Percentiles rank a stretch among this genome's conserved stretches.
Evolutionary conservation across 2,329 filamentous ascomycete genomes (phyloP).

Genomic region (Byssoonygena ceratinophila): DNA sequence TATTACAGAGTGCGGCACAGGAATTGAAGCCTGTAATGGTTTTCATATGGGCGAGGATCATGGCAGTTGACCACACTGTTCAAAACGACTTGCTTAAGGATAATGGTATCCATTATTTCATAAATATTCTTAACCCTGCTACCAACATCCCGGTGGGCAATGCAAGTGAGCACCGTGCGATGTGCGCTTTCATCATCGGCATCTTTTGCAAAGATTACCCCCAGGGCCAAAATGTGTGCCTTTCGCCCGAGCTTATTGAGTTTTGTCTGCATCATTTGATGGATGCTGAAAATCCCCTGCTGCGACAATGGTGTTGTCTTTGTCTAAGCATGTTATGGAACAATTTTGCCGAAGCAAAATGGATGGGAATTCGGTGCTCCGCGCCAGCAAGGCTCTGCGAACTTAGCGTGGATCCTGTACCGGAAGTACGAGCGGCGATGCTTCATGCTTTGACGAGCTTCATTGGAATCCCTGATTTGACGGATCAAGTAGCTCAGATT

Average conservation of each 20-base stretch:
- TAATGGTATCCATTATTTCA: constrained; percentile 94
- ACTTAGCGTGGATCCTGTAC: constrained; percentile 72
- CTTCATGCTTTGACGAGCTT: constrained; percentile 89
- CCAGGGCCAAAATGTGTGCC: constrained; percentile 82
- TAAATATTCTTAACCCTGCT: constrained; percentile 75
- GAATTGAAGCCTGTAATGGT: constrained; percentile 98
- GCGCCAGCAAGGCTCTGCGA: constrained; percentile 72
- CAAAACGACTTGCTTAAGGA: constrained; percentile 93
- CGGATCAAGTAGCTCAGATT: constrained; percentile 77
- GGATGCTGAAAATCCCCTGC: constrained; percentile 74
- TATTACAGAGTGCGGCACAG: constrained; percentile 85
- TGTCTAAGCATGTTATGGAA: constrained; percentile 93
- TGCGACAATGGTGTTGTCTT: constrained; percentile 90
- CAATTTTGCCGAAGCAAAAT: constrained; percentile 85
- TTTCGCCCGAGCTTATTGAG: constrained; percentile 80
- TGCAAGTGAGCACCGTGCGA: constrained; percentile 87
- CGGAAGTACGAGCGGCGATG: constrained; percentile 88
- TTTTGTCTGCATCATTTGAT: constrained; percentile 74
- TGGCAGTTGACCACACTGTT: constrained; percentile 88
- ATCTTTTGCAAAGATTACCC: constrained; percentile 95
- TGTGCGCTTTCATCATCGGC: constrained; percentile 96
- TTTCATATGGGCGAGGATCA: constrained; percentile 94
- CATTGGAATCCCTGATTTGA: constrained; percentile 83
- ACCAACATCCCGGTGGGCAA: constrained; percentile 78
- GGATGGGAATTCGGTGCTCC: constrained; percentile 81